A percentile compares a stretch with the other conserved stretches of the same genome.
These are phyloP conservation scores for Bipolaris gigantea DNA, from an alignment of 2,329 filamentous ascomycete genomes.

Conservation along the genomic window DNA sequence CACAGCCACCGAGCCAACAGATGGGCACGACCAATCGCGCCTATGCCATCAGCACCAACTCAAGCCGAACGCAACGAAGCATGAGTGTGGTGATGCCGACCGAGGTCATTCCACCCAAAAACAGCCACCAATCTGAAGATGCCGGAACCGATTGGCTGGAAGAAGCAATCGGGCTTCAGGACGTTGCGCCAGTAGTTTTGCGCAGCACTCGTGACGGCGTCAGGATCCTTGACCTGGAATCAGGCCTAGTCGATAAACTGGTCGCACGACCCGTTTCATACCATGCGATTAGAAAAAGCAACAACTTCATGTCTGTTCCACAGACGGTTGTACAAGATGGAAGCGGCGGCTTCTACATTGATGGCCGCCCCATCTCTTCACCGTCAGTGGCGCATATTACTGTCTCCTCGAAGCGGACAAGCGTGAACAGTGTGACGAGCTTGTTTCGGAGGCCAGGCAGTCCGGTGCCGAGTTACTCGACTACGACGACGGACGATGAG, in stretches of 20 bases:
- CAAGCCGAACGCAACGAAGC: constrained; percentile 14
- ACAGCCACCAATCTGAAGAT: constrained; percentile 15
- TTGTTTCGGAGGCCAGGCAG: constrained; percentile 10
- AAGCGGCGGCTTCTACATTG: constrained; percentile 21
- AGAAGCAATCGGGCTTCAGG: constrained; percentile 14
- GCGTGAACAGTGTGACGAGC: constrained; percentile 16
- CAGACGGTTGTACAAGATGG: constrained; percentile 15
- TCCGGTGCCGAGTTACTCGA: constrained; percentile 10
- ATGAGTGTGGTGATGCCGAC: constrained; percentile 19
- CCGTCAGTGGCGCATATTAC: constrained; percentile 16
- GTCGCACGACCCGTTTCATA: constrained; percentile 9
- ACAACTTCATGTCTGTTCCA: background rate
- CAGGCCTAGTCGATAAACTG: background rate
- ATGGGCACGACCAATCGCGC: constrained; percentile 2
- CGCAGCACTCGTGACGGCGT: constrained; percentile 1
- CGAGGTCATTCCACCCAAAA: constrained; percentile 4
- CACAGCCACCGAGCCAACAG: constrained; percentile 16
- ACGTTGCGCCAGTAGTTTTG: constrained; percentile 18
- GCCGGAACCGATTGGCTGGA: constrained; percentile 14
- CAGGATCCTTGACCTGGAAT: constrained; percentile 17
- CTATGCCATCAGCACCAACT: constrained; percentile 9
- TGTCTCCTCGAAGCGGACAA: constrained; percentile 9
- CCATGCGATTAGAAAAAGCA: background rate
- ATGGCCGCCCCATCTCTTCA: constrained; percentile 15
- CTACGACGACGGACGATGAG: background rate